Evolutionary conservation across 2,329 filamentous ascomycete species (phyloP), one percentile per base, ranked within the genome.

Genomic region (Sclerotinia borealis): DNA sequence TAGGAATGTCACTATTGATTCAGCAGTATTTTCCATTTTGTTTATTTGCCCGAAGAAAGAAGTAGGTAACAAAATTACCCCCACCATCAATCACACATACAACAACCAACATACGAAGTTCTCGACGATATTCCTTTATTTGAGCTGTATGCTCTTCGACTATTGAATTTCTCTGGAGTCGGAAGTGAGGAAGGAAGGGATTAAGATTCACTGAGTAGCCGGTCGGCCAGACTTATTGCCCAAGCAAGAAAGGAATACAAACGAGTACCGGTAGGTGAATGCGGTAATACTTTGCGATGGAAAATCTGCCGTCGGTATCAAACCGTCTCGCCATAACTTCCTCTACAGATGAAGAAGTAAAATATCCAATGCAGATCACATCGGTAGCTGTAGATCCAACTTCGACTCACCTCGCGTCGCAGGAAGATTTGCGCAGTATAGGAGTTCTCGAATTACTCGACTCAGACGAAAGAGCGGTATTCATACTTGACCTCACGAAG

Each of bases 371-470:
- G 8, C 43, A 59, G 36, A 15, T 37, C 6, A 27, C 22, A 51
- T 37, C 56, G 22, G 31, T 51, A 27, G 15, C 22, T 17, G 56
- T 59, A 15, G 56, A 59, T 37, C 56, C 56, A 29, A 50, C 15
- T 29, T 51, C 22, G 11, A 59, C 29, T 51, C 56, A 43, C 51
- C 31, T 48, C 25, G 27, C 31, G 34, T n/a, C 52, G 50, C 50
- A 54, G 31, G 52, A 64, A 31, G 64, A 52, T 22, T 63, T 65
- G 15, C 34, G 25, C 37, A 59, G 41, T 13, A 45, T 70, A 27
- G 68, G 66, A 41, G 39, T 69, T 36, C 45, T 68, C 22, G 69
- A 71, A 41, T 61, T 68, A 6, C 64, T 71, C 49, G 68, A 68
- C 13, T 61, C 64, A 17, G 68, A 70, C 52, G 68, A 70, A 25